Conservation (phyloP, 2,329 filamentous ascomycete species). For the Fonsecaea multimorphosa region DNA sequence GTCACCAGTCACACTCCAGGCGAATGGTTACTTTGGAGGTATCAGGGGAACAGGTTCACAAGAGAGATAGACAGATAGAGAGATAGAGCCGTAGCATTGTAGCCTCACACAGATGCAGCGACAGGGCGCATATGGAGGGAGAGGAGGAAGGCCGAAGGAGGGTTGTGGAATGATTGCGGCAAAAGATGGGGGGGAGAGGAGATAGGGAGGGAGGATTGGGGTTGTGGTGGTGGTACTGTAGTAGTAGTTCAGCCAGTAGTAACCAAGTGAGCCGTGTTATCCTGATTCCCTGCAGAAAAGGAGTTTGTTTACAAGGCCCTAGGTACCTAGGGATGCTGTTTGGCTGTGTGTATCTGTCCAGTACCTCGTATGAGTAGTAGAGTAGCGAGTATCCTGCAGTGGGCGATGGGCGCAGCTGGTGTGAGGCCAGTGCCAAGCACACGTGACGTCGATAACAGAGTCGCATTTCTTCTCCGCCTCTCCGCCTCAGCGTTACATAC, state of each 20-base stretch:
- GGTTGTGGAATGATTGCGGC: slow-evolving; percentile 4
- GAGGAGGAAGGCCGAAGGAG: not conserved
- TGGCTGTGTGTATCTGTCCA: too few species aligned
- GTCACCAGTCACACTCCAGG: slow-evolving; percentile 21
- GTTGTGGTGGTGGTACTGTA: not conserved
- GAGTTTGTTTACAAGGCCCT: too few species aligned
- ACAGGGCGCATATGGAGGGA: slow-evolving; percentile 16
- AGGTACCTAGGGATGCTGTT: too few species aligned
- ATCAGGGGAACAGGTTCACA: slow-evolving; percentile 24
- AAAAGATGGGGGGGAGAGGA: not conserved
- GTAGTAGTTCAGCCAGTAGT: too few species aligned
- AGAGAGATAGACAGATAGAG: slow-evolving; percentile 22
- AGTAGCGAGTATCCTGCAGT: too few species aligned
- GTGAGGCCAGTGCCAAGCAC: not conserved
- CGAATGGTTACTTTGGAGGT: slow-evolving; percentile 29
- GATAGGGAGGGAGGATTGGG: slow-evolving; percentile 8
- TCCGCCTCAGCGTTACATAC: slow-evolving; percentile 34
- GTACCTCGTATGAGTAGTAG: too few species aligned
- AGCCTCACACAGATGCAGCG: slow-evolving; percentile 24
- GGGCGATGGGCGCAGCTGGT: too few species aligned
- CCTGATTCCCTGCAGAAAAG: too few species aligned
- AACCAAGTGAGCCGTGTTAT: not conserved
- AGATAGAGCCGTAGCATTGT: slow-evolving; percentile 37
- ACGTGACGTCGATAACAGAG: slow-evolving; percentile 31
- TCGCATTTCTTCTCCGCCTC: slow-evolving; percentile 30